A percentile compares a stretch with the other conserved stretches of the same genome.
Conservation (phyloP, 78 protist genomes). For the Blattamonas nauphoetae region DNA sequence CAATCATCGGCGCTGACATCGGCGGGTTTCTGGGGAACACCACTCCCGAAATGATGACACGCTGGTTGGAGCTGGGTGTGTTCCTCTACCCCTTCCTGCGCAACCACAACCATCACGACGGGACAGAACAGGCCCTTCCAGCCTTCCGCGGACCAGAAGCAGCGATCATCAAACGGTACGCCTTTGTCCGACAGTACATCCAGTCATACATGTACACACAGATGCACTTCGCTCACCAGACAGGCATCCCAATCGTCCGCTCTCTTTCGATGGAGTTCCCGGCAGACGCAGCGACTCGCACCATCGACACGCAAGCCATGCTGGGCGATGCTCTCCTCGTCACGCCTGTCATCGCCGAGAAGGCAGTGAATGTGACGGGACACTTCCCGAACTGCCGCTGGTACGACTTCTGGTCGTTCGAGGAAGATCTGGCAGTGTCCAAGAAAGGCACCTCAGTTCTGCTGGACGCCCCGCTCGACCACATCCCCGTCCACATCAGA, state of each 20-base stretch:
- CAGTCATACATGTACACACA: neutral
- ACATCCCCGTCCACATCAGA: too few relatives aligned
- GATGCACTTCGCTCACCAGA: neutral
- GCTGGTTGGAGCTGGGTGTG: conserved; percentile 6
- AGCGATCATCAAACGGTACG: neutral
- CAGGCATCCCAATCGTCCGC: neutral
- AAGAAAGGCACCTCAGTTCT: too few relatives aligned
- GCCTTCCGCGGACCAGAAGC: neutral
- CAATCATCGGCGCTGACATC: conserved; percentile 13
- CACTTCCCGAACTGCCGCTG: neutral
- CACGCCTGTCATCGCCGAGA: neutral
- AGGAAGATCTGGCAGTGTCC: too few relatives aligned
- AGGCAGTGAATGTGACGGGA: neutral
- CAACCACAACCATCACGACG: conserved; percentile 7
- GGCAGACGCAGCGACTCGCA: neutral
- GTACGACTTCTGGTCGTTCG: neutral
- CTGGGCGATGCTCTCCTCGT: neutral
- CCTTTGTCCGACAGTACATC: neutral
- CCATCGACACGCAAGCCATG: neutral
- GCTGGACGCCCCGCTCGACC: too few relatives aligned
- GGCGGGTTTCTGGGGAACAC: conserved; percentile 14
- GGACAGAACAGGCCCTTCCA: conserved; percentile 10
- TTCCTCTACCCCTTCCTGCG: conserved; percentile 5
- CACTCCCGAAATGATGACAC: neutral
- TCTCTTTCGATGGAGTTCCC: too few relatives aligned